These are phyloP conservation scores for Exobasidium rhododendri DNA, from an alignment of 1,284 basidiomycete genomes.

Conservation along the genomic window DNA sequence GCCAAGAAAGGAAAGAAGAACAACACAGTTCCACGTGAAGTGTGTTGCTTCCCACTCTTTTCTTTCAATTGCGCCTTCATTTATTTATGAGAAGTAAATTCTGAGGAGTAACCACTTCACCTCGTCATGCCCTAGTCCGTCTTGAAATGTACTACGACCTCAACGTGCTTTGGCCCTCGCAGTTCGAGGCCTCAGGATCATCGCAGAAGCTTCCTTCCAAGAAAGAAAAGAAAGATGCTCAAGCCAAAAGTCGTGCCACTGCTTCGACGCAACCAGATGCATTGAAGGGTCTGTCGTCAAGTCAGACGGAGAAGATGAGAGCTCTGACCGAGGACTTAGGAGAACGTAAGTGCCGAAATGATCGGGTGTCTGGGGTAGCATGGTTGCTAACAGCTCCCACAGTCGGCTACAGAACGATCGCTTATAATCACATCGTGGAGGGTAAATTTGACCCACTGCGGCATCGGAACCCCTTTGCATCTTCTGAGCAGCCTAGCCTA, in stretches of 20 bases:
- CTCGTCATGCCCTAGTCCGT: background rate
- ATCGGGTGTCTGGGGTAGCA: background rate
- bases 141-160: slow-evolving; percentile 12
- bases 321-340: background rate
- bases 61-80: no score
- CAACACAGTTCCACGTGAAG: no score
- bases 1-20: no score
- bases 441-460: slow-evolving; percentile 30
- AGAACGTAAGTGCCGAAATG: slow-evolving; percentile 1
- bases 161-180: slow-evolving; percentile 7
- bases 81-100: no score
- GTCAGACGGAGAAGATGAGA: slow-evolving; percentile 4
- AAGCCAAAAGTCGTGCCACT: no score
- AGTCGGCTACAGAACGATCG: slow-evolving; percentile 38
- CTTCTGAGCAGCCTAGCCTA: slow-evolving; percentile 7
- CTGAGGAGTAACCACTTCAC: no score
- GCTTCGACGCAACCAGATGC: background rate
- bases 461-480: slow-evolving; percentile 33
- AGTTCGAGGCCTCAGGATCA: slow-evolving; percentile 4
- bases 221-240: slow-evolving; percentile 10
- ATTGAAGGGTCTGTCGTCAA: background rate
- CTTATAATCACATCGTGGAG: slow-evolving; percentile 43
- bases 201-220: background rate
- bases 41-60: no score
- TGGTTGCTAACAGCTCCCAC: background rate